Percentiles rank a stretch among this genome's conserved stretches.
These are phyloP conservation scores for Capronia americana DNA, from an alignment of 2,329 filamentous ascomycete genomes.

Conservation along the genomic window DNA sequence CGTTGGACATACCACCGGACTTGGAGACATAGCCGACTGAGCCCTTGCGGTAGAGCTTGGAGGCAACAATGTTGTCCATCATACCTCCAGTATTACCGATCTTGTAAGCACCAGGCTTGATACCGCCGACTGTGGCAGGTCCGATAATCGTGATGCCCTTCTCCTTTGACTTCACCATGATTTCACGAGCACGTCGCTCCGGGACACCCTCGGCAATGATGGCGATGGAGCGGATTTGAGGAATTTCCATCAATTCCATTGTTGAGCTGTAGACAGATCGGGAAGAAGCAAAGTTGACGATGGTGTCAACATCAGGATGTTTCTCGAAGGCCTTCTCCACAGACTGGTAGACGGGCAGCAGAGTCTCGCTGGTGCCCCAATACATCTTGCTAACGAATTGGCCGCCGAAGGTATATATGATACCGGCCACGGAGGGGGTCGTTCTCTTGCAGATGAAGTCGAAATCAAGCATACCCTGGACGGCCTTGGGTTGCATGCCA, in stretches of 20 bases:
- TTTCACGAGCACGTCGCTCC: slow-evolving; percentile 96
- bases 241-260: slow-evolving; percentile 96
- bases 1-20: slow-evolving; percentile 99
- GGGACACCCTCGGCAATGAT: slow-evolving; percentile 99
- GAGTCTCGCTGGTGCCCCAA: slow-evolving; percentile 99
- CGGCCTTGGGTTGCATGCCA: slow-evolving; percentile 93
- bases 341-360: slow-evolving; percentile 97
- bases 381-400: slow-evolving; percentile 99
- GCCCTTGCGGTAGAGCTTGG: slow-evolving; percentile 99
- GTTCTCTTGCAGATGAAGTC: slow-evolving; percentile 99
- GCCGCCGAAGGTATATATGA: slow-evolving; percentile 99
- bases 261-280: slow-evolving; percentile 98
- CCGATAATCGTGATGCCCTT: slow-evolving; percentile 99
- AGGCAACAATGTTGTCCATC: slow-evolving; percentile 99
- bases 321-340: slow-evolving; percentile 91
- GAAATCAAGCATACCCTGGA: slow-evolving; percentile 96
- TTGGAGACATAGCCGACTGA: slow-evolving; percentile 99
- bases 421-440: slow-evolving; percentile 94
- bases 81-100: slow-evolving; percentile 99
- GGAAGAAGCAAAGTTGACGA: slow-evolving; percentile 99
- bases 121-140: slow-evolving; percentile 96
- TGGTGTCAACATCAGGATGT: slow-evolving; percentile 94
- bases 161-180: slow-evolving; percentile 93
- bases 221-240: slow-evolving; percentile 97
- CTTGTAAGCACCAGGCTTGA: slow-evolving; percentile 99